Evolutionary conservation across 139 green algal genomes (phyloP).

Genomic region (Picochlorum costavermella): DNA sequence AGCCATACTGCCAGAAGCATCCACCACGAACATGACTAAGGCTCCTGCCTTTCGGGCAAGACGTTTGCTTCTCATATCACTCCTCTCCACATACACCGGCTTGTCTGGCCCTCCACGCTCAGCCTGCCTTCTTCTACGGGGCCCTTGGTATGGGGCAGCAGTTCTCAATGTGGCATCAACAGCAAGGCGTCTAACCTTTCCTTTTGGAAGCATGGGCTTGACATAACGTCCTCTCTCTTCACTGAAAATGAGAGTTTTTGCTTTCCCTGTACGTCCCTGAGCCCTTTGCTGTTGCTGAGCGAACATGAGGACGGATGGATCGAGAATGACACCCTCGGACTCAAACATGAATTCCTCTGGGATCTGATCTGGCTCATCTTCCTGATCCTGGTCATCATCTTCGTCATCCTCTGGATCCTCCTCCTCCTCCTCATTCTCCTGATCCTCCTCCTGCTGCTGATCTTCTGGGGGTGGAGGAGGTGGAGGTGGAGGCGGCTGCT

Average conservation of each 20-base stretch:
- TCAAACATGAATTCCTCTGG: conserved; percentile 99
- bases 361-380: conserved; percentile 65
- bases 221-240: conserved; percentile 89
- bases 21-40: conserved; percentile 84
- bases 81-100: conserved; percentile 93
- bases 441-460: conserved; percentile 63
- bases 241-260: conserved; percentile 97
- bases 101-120: conserved; percentile 18
- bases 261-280: conserved; percentile 76
- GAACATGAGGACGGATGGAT: conserved; percentile 86
- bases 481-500: conserved; percentile 76
- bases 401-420: conserved; percentile 39
- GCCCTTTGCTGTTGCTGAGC: conserved; percentile 82
- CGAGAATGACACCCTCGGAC: conserved; percentile 87
- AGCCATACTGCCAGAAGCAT: conserved; percentile 89
- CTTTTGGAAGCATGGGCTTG: conserved; percentile 98
- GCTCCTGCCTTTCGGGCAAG: conserved; percentile 93
- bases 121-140: conserved; percentile 34
- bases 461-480: conserved; percentile 58
- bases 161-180: conserved; percentile 94
- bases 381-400: conserved; percentile 32
- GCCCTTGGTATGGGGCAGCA: conserved; percentile 89
- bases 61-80: conserved; percentile 93
- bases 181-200: conserved; percentile 81
- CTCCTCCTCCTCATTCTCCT: conserved; percentile 77